Percentiles rank a stretch among this genome's conserved stretches.
These are phyloP conservation scores for Ceratocystis harringtonii DNA, from an alignment of 2,329 filamentous ascomycete species.

Conservation along the genomic window DNA sequence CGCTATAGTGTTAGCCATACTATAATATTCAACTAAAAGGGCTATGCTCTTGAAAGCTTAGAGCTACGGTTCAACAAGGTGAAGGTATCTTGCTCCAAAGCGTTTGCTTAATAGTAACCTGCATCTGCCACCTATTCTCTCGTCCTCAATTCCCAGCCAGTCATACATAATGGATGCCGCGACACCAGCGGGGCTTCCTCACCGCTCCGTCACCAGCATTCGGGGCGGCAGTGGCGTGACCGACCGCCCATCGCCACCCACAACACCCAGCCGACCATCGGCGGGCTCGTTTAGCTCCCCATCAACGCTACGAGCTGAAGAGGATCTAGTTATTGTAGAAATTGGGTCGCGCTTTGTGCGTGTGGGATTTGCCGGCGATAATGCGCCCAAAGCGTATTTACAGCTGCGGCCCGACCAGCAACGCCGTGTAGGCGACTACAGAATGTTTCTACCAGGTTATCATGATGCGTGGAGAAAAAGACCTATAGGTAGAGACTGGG, in stretches of 20 bases:
- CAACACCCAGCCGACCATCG: constrained; percentile 41
- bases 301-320: constrained; percentile 54
- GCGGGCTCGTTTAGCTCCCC: constrained; percentile 43
- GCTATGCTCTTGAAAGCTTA: background rate
- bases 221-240: constrained; percentile 31
- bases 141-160: background rate
- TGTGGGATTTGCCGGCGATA: constrained; percentile 76
- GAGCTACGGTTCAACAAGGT: background rate
- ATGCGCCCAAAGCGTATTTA: constrained; percentile 54
- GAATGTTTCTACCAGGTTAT: constrained; percentile 48
- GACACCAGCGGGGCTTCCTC: constrained; percentile 8
- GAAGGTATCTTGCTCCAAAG: background rate
- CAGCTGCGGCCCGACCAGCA: constrained; percentile 62
- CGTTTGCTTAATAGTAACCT: background rate
- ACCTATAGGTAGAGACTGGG: constrained; percentile 40
- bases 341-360: constrained; percentile 64
- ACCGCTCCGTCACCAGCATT: constrained; percentile 15
- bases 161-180: background rate
- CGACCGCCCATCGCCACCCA: constrained; percentile 33
- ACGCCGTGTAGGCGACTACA: constrained; percentile 66
- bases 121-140: background rate
- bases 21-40: background rate
- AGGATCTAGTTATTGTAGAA: constrained; percentile 73
- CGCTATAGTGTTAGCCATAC: background rate
- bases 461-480: constrained; percentile 33